Base-by-base conservation (phyloP, 306 rosid genomes). In the Sophora flavescens region DNA sequence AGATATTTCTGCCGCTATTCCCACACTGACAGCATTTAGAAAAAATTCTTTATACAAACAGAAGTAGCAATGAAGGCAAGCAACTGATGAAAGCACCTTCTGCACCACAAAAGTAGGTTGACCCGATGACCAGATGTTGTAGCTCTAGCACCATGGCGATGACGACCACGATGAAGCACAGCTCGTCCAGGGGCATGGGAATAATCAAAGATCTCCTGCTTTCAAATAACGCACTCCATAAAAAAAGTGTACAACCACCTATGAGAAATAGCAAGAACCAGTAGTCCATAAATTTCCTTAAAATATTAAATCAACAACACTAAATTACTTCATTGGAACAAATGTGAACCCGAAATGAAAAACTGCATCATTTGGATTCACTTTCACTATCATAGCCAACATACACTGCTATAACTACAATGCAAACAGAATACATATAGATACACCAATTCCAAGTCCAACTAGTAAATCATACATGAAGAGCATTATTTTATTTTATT, bases 81-180 rank as follows among this genome's bases (percentile, higher is more conserved):
- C 44, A 75, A 70, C 28, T 28, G n/a, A 22, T 33, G 56, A 45
- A 59, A 69, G 70, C 73, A 87, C 91, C 91, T 87, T 87, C 91
- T 82, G 78, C 91, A 84, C 91, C 91, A 87, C 32, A 87, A 61
- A 59, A 87, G 87, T 35, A 87, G 75, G 78, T 87, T 87, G 80
- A 80, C 68, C 15, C 91, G 88, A 64, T 87, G 82, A 59, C 91
- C 91, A 33, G 84, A 84, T 51, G 88, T 84, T 17, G 88, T 87
- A 57, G 88, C 87, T 70, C 85, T 84, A 44, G 91, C 87, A 77
- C 91, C 91, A 87, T 85, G 91, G 67, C 91, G 91, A 68, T 87
- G 88, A 11, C 91, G 91, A 53, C 91, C 91, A n/a, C 87, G 87
- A 77, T 87, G 91, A 80, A 87, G 88, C 52, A 87, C 85, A 73